Evolutionary conservation across 257 asterid genomes (phyloP).

Genomic region (Solanum peruvianum): DNA sequence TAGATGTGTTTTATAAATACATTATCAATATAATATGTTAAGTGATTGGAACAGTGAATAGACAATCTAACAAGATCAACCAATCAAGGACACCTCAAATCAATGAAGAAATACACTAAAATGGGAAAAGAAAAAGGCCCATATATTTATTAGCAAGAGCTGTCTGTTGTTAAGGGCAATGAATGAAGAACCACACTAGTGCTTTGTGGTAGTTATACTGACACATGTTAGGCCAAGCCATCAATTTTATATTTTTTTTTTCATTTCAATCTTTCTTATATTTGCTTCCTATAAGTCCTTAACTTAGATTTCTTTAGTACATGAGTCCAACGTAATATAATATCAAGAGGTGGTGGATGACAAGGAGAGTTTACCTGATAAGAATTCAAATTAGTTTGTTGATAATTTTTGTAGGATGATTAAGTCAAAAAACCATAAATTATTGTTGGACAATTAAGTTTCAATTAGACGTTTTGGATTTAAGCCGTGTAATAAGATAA

Average conservation of each 20-base stretch:
- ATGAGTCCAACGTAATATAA: not conserved
- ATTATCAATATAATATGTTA: not conserved
- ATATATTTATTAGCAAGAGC: not conserved
- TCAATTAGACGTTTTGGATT: not conserved
- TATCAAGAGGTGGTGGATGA: not conserved
- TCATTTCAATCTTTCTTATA: not conserved
- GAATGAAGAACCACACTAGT: slow-evolving; percentile 8
- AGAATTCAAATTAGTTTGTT: not conserved
- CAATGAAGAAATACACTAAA: not conserved
- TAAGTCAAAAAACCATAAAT: not conserved
- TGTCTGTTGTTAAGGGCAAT: slow-evolving; percentile 35
- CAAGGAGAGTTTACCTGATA: not conserved
- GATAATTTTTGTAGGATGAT: not conserved
- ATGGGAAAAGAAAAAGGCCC: not conserved
- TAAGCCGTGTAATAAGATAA: too few species aligned
- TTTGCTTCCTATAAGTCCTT: not conserved
- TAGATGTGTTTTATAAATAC: not conserved
- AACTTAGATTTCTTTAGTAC: not conserved
- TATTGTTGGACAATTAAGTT: not conserved
- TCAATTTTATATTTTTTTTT: not conserved
- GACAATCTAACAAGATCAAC: not conserved
- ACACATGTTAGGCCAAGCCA: slow-evolving; percentile 7
- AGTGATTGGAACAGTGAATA: not conserved
- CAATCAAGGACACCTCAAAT: not conserved
- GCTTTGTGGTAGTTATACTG: slow-evolving; percentile 17